Percentiles rank a stretch among this genome's conserved stretches.
These are phyloP conservation scores for Rhododendron ovatum DNA, from an alignment of 148 eudicot species.

Conservation along the genomic window DNA sequence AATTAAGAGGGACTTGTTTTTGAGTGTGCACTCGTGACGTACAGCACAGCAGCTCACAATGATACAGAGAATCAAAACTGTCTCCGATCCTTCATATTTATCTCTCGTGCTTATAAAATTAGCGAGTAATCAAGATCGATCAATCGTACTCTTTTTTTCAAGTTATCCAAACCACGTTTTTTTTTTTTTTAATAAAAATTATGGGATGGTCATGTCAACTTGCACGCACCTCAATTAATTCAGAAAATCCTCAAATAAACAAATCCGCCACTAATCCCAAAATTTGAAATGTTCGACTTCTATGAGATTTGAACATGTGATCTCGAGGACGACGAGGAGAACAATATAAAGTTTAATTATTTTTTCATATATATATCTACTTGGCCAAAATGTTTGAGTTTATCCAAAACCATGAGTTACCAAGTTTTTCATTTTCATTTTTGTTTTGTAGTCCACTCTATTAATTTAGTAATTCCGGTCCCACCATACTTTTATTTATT, in stretches of 20 bases:
- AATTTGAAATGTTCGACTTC: too few species aligned
- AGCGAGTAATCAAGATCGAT: too few species aligned
- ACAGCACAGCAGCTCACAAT: not conserved
- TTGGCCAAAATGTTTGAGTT: too few species aligned
- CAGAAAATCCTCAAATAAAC: not conserved
- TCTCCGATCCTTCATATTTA: not conserved
- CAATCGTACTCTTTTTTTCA: too few species aligned
- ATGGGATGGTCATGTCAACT: not conserved
- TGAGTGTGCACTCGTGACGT: not conserved
- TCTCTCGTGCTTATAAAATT: too few species aligned
- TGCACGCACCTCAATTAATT: not conserved
- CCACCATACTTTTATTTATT: not conserved
- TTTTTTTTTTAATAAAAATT: too few species aligned
- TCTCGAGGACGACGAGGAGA: too few species aligned
- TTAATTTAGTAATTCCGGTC: not conserved
- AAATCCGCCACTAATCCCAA: not conserved
- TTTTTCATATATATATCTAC: too few species aligned
- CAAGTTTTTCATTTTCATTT: not conserved
- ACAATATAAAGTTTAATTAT: too few species aligned
- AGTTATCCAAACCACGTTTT: too few species aligned
- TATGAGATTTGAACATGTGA: too few species aligned
- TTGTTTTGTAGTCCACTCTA: not conserved
- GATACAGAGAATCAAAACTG: not conserved
- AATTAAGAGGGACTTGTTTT: not conserved
- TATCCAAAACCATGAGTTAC: not conserved